phyloP scores from a whole-genome alignment of 352 stramenopile genomes.

The Phytophthora fragariae region DNA sequence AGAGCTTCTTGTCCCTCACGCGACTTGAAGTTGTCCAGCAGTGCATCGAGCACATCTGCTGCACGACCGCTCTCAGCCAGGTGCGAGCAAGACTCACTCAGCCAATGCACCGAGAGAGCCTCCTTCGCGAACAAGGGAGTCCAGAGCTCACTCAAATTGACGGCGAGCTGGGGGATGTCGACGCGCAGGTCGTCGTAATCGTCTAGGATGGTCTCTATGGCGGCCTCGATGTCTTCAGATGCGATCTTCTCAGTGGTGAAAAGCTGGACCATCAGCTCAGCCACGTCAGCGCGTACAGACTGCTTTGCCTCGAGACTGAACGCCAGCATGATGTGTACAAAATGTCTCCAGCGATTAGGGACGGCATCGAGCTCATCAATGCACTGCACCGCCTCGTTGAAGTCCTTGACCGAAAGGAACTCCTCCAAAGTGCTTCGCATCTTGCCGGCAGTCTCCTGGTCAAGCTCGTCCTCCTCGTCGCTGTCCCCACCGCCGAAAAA shows the following conservation, averaged over 20 bases:
- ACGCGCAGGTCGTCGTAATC: constrained; percentile 82
- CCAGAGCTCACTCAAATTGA: constrained; percentile 69
- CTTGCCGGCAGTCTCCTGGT: constrained; percentile 67
- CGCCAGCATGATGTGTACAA: constrained; percentile 59
- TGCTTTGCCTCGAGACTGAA: constrained; percentile 66
- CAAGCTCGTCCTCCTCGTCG: constrained; percentile 66
- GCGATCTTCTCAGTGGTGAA: constrained; percentile 49
- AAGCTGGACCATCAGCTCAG: constrained; percentile 54
- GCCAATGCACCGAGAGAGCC: constrained; percentile 56
- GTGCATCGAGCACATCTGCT: constrained; percentile 56
- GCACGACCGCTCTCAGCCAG: constrained; percentile 53
- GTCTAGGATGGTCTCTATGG: constrained; percentile 60
- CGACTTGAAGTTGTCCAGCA: constrained; percentile 49
- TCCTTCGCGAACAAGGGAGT: constrained; percentile 65
- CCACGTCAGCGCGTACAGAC: constrained; percentile 52
- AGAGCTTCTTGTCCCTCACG: constrained; percentile 46
- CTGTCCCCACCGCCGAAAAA: constrained; percentile 68
- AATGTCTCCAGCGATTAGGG: constrained; percentile 66
- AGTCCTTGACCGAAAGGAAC: constrained; percentile 79
- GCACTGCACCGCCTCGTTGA: constrained; percentile 78
- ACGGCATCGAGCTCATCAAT: constrained; percentile 67
- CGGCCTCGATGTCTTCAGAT: constrained; percentile 59
- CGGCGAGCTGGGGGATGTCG: constrained; percentile 71
- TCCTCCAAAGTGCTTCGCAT: constrained; percentile 81
- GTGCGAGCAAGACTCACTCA: constrained; percentile 53